These are phyloP conservation scores for Podospora bellae-mahoneyi DNA, from an alignment of 495 filamentous ascomycete species.

Conservation along the genomic window DNA sequence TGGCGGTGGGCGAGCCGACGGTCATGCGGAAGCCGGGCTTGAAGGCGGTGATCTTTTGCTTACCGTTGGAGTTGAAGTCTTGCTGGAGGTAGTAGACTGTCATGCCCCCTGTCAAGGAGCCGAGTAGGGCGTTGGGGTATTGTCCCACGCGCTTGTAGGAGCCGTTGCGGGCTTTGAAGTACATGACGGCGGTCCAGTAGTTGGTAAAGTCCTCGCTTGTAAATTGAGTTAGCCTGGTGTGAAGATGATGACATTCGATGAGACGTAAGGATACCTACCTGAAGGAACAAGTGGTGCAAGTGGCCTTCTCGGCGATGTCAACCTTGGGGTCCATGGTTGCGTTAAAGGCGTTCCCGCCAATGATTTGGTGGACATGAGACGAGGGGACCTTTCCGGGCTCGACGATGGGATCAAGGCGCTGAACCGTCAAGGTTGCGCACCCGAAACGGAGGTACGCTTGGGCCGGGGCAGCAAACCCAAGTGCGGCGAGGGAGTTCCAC, in stretches of 20 bases:
- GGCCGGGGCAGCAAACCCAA: slow-evolving; percentile 4
- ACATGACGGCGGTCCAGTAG: slow-evolving; percentile 47
- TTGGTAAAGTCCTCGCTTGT: slow-evolving; percentile 28
- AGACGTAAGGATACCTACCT: background rate
- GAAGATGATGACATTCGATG: background rate
- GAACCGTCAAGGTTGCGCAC: slow-evolving; percentile 26
- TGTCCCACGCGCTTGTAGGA: slow-evolving; percentile 40
- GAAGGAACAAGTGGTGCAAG: slow-evolving; percentile 28
- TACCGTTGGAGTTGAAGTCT: slow-evolving; percentile 37
- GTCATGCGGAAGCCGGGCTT: slow-evolving; percentile 52
- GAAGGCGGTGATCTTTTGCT: slow-evolving; percentile 41
- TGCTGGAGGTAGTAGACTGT: slow-evolving; percentile 47
- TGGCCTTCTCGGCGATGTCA: slow-evolving; percentile 41
- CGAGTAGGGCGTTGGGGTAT: slow-evolving; percentile 37
- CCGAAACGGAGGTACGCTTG: slow-evolving; percentile 21
- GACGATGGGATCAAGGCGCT: slow-evolving; percentile 46
- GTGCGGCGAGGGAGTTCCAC: slow-evolving; percentile 1
- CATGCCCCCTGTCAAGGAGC: slow-evolving; percentile 42
- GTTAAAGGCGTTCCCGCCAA: slow-evolving; percentile 51
- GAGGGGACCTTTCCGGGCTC: slow-evolving; percentile 40
- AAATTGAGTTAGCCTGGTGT: background rate
- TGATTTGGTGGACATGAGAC: slow-evolving; percentile 48
- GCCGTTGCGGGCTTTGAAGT: slow-evolving; percentile 49
- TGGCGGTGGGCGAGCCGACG: slow-evolving; percentile 42
- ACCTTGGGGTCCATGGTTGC: slow-evolving; percentile 41